phyloP scores from a whole-genome alignment of 441 rosid species.

The Pelargonium fulgidum region DNA sequence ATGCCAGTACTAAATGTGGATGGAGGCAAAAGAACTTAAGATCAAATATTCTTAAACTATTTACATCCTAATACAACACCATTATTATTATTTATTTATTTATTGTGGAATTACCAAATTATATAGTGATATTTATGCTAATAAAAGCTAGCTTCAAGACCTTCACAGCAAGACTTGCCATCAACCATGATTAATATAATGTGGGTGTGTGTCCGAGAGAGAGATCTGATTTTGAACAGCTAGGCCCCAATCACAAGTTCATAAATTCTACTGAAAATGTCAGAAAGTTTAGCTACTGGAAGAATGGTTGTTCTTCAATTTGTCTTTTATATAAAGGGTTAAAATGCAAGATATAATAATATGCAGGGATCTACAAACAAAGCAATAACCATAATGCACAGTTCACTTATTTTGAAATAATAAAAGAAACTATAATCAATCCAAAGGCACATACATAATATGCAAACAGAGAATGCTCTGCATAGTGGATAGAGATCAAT shows the following conservation, averaged over 20 bases:
- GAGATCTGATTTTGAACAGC: background rate
- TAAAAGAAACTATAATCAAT: constrained; percentile 4
- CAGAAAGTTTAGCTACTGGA: background rate
- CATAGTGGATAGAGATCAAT: background rate
- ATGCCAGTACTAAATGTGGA: background rate
- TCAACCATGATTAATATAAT: background rate
- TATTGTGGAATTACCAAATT: background rate
- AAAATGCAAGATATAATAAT: background rate
- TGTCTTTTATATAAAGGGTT: background rate
- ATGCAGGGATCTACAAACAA: background rate
- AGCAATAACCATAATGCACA: constrained; percentile 1
- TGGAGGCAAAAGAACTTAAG: background rate
- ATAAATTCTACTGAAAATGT: background rate
- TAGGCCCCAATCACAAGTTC: background rate
- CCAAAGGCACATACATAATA: background rate
- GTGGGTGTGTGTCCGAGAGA: background rate
- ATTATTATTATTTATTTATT: background rate
- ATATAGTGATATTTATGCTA: background rate
- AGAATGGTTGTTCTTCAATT: background rate
- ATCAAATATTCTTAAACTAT: background rate
- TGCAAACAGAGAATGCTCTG: background rate
- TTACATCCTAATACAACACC: background rate
- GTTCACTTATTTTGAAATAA: background rate
- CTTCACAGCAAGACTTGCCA: background rate
- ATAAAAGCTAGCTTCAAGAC: background rate